Base-by-base conservation (phyloP, 805 yeast species). In the Candida jianshihensis region DNA sequence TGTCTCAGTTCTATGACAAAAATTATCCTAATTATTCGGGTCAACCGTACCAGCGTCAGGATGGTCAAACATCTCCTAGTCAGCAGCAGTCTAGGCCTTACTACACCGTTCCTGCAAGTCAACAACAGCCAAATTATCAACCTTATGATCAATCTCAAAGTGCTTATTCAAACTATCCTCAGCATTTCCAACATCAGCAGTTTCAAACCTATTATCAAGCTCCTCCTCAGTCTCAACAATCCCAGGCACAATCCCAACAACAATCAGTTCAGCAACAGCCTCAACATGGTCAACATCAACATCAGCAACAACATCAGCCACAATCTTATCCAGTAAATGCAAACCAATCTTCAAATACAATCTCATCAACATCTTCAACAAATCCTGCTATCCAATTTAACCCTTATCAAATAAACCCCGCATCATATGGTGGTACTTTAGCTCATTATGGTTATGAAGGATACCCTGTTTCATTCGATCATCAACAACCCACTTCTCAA, bases 11-110 rank as follows among this genome's bases (percentile, higher is more conserved):
- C n/a, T n/a, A n/a, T n/a, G n/a, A n/a, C n/a, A n/a, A n/a, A n/a
- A n/a, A n/a, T n/a, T n/a, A n/a, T n/a, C n/a, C n/a, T n/a, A n/a
- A n/a, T n/a, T n/a, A n/a, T n/a, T n/a, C n/a, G n/a, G n/a, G n/a
- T n/a, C n/a, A n/a, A n/a, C n/a, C n/a, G n/a, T n/a, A n/a, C 7
- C 43, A 27, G 13, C 34, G 27, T 13, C 39, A 32, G 31, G 47
- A 25, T n/a, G 48, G 39, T 26, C 43, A 42, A 22, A 50, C 44
- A 20, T 51, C 41, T 33, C 42, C 34, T 31, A 47, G 42, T 30
- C 48, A 33, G 5, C 47, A 38, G n/a, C 54, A 46, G 25, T 39
- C 27, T 11, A n/a, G n/a, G n/a, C n/a, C n/a, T n/a, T n/a, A n/a
- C n/a, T n/a, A n/a, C n/a, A n/a, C n/a, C n/a, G n/a, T n/a, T n/a